Evolutionary conservation across 1,284 basidiomycete species (phyloP), one percentile per base, ranked within the genome.

Genomic region (Phenoliferia sp.): DNA sequence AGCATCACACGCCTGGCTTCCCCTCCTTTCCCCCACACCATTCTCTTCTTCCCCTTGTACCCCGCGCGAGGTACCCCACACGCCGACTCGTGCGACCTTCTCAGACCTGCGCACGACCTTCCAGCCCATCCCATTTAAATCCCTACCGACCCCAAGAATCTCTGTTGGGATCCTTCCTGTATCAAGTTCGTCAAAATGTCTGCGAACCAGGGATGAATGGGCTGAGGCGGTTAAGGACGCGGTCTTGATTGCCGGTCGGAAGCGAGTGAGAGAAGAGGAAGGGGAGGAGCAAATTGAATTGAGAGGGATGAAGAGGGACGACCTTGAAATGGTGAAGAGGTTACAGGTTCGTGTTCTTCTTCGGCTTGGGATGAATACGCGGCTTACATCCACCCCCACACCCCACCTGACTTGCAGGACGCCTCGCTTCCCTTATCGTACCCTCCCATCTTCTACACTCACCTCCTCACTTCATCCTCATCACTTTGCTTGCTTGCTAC

Each of bases 401-500:
- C n/a, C n/a, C 39, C 39, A 22, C 12, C 39, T 44, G 22, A 12
- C 39, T 22, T 12, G 22, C 52, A 68, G 67, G 33, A 59, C 28
- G 63, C 31, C 12, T 69, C 58, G 22, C 62, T 69, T 0, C 68
- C 68, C 9, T 17, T 66, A 26, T 29, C 29, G 31, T 69, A 62
- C 32, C 64, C 68, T 1, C 19, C 55, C 3, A 29, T 52, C 1
- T 69, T 69, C 59, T 69, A 66, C 55, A 64, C 68, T 28, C 28
- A 50, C 26, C 62, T 69, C 34, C 62, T 69, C 55, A 62, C 62
- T 4, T 58, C 55, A 6, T 31, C 68, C 0, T 34, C 57, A 6
- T 69, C 68, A 3, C 34, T 61, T 48, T 69, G 64, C 59, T 48
- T 69, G 29, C 33, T 66, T 50, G 59, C 62, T 26, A 44, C 33